Percentiles rank a stretch among this genome's conserved stretches.
phyloP scores from a whole-genome alignment of 2,329 filamentous ascomycete genomes.

The Botrytis medusae region DNA sequence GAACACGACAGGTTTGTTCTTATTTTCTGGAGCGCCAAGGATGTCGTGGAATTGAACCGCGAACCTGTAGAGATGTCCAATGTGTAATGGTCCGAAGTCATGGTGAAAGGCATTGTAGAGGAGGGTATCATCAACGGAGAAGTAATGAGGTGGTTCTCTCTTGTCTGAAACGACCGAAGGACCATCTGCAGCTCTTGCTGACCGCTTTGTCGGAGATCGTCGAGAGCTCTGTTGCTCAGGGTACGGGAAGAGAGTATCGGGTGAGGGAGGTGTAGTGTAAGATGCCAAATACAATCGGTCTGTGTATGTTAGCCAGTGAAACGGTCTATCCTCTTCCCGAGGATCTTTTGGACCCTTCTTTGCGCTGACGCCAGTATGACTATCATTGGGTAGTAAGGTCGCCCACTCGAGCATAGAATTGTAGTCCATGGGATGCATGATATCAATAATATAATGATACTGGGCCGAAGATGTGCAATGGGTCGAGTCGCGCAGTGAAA shows the following conservation, averaged over 20 bases:
- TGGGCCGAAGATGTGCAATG: slow-evolving; percentile 25
- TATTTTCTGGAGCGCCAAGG: slow-evolving; percentile 85
- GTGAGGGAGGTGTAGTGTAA: slow-evolving; percentile 78
- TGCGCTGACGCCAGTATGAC: slow-evolving; percentile 20
- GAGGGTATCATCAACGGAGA: slow-evolving; percentile 87
- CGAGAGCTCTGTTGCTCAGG: slow-evolving; percentile 54
- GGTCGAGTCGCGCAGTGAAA: slow-evolving; percentile 21
- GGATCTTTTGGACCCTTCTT: not conserved
- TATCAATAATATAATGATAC: slow-evolving; percentile 32
- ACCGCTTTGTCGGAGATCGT: slow-evolving; percentile 73
- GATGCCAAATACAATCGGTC: slow-evolving; percentile 94
- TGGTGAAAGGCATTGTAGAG: slow-evolving; percentile 98
- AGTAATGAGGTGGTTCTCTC: slow-evolving; percentile 78
- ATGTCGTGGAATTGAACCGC: slow-evolving; percentile 95
- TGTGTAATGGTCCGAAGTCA: slow-evolving; percentile 96
- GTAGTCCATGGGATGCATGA: slow-evolving; percentile 26
- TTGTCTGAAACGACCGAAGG: slow-evolving; percentile 49
- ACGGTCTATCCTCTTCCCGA: slow-evolving; percentile 22
- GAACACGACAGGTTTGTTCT: slow-evolving; percentile 88
- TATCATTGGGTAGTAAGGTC: slow-evolving; percentile 30
- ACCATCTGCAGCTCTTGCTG: slow-evolving; percentile 62
- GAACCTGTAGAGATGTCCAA: slow-evolving; percentile 95
- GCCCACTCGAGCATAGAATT: slow-evolving; percentile 32
- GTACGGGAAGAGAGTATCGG: slow-evolving; percentile 84
- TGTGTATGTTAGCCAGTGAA: slow-evolving; percentile 48